These are phyloP conservation scores for Yamadazyma buinensis DNA, from an alignment of 1,139 yeast genomes.

Conservation along the genomic window DNA sequence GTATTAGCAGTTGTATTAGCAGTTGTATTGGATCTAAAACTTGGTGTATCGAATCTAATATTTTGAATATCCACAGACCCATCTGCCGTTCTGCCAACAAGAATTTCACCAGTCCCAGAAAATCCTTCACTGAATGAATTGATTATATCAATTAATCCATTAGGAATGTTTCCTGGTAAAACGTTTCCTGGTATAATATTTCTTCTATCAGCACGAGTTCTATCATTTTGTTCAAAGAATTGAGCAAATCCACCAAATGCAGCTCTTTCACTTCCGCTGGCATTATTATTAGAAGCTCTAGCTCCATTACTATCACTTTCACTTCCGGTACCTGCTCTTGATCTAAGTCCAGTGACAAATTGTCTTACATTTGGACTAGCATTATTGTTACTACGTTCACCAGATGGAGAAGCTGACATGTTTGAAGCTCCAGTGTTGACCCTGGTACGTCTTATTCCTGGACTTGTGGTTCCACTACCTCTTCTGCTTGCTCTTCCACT, in stretches of 20 bases:
- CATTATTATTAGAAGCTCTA: not conserved
- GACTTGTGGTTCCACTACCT: not conserved
- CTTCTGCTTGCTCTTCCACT: not conserved
- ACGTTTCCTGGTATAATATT: conserved; percentile 6
- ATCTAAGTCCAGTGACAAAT: not conserved
- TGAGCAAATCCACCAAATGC: conserved; percentile 2
- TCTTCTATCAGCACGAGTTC: not conserved
- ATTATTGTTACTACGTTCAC: not conserved
- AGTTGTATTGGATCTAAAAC: not conserved
- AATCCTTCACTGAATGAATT: conserved; percentile 14
- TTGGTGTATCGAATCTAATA: not conserved
- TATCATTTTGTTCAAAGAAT: conserved; percentile 2
- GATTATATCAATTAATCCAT: conserved; percentile 13
- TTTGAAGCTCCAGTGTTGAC: not conserved
- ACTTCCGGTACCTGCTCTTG: not conserved
- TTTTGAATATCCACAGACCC: not conserved
- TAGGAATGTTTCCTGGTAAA: conserved; percentile 13
- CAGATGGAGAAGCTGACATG: not conserved
- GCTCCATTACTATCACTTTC: not conserved
- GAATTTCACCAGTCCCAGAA: conserved; percentile 9
- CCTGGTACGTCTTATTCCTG: not conserved
- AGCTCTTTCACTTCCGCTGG: not conserved
- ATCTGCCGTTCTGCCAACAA: not conserved
- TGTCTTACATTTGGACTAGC: not conserved
- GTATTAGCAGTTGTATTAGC: not conserved